Base-by-base conservation (phyloP, 306 rosid species). In the Sicyos edulis region DNA sequence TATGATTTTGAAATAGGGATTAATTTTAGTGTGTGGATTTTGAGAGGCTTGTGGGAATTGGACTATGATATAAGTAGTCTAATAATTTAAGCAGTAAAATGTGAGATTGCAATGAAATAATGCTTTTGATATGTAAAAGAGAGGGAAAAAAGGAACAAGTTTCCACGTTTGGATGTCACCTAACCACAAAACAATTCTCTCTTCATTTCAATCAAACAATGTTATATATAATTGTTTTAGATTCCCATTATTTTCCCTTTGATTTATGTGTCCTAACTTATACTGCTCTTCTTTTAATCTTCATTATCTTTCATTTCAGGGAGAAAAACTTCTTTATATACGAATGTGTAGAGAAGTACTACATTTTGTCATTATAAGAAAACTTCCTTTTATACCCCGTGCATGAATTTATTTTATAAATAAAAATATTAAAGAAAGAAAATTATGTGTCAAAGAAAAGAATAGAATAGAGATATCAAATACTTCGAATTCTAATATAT, bases 91-190 rank as follows among this genome's bases (percentile, higher is more conserved):
- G 54, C 44, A 68, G 15, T 42, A 47, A 67, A 67, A 47, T 45
- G 56, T 47, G 55, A 66, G 55, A 68, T 44, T 67, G 51, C 9
- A 65, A 65, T 44, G 29, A 42, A 65, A 65, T 22, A 44, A 21
- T 34, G 52, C 3, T n/a, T 63, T 63, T 57, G 13, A 12, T 59
- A 24, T 34, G n/a, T n/a, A n/a, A 63, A 34, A 29, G 42, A 53
- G 6, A 6, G 15, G 3, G 5, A 12, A 5, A 17, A 45, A 66
- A 21, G 47, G 29, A 10, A 42, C n/a, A 63, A 63, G 51, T 42
- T 64, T 64, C 32, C 71, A 66, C 72, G 72, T 66, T 66, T 66
- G 55, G 72, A 45, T 66, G 72, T 66, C 72, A 66, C 72, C 72
- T 21, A 66, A 66, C 72, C 50, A 54, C 72, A 66, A 66, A 66